Base-by-base conservation (phyloP, 768 basidiomycete species). In the Rhizopogon roseolus region DNA sequence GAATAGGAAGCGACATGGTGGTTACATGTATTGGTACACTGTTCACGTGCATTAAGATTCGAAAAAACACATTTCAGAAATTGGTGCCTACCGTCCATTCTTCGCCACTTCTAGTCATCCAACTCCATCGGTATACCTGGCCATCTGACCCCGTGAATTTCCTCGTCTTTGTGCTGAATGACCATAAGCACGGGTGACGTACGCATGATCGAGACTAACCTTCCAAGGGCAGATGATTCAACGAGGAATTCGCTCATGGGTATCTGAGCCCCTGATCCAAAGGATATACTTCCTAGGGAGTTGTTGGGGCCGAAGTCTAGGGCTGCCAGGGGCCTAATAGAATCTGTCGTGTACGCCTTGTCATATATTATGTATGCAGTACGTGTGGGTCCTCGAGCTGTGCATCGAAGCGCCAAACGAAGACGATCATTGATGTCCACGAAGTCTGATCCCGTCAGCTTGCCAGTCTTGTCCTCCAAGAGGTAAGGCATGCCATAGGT, bases 371-470 rank as follows among this genome's bases (percentile, higher is more conserved):
- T 79, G 64, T 80, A 86, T 19, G 75, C 74, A 0, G 73, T 70
- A 40, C 73, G 76, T 1, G 68, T 68, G 7, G 70, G 22, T 50
- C 75, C 74, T 39, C 71, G 69, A 0, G 73, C 70, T 8, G 78
- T 82, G 56, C 81, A 77, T 36, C 77, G 74, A 52, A 82, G 70
- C 49, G 63, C 65, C 56, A 85, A 69, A 29, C 70, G 71, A 62
- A 85, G 73, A 17, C 86, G 82, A 45, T 81, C 81, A 65, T 87
- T 73, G 57, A 86, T 71, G 67, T 88, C 87, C 46, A 76, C 63
- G 61, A 83, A 88, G 17, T 82, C 78, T 4, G 83, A 78, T 36
- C 77, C 81, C 11, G 71, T 69, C 37, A 83, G 66, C 36, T 62
- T 67, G 4, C 84, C 85, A 6, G 78, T 79, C 52, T 71, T 79